A percentile compares a stretch with the other conserved stretches of the same genome.
Evolutionary conservation across 331 rosid species (phyloP).

Genomic region (Quercus phellos): DNA sequence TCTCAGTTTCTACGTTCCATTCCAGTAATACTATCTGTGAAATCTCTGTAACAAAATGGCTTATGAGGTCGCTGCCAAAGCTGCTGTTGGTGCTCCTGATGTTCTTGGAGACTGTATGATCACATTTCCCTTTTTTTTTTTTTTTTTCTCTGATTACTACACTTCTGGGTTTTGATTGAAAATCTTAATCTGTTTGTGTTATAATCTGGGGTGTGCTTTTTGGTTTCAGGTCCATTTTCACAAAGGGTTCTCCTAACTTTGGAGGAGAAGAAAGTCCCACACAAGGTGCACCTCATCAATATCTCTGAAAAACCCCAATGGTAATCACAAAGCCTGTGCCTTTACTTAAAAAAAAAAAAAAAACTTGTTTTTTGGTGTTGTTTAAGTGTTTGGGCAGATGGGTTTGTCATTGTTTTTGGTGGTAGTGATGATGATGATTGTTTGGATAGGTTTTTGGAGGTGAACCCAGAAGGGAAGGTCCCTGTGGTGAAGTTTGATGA

Average conservation of each 20-base stretch:
- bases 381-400: not conserved
- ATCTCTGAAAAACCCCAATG: conserved; percentile 64
- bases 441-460: conserved; percentile 56
- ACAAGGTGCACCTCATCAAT: conserved; percentile 49
- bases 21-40: not conserved
- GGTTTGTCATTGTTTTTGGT: conserved; percentile 7
- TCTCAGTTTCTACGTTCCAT: not conserved
- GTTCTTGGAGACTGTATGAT: conserved; percentile 70
- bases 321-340: conserved; percentile 18
- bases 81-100: conserved; percentile 57
- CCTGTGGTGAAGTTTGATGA: conserved; percentile 66
- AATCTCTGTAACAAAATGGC: conserved; percentile 36
- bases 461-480: conserved; percentile 80
- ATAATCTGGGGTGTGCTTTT: not conserved
- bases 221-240: conserved; percentile 62
- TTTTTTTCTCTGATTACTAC: not conserved
- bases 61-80: conserved; percentile 64
- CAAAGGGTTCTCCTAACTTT: conserved; percentile 75
- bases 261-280: conserved; percentile 76
- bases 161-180: not conserved
- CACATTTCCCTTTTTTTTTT: not conserved
- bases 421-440: conserved; percentile 10
- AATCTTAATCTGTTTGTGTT: not conserved
- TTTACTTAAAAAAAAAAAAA: no score
- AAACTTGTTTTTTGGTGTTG: not conserved